Percentiles rank a stretch among this genome's conserved stretches.
Evolutionary conservation across 306 rosid genomes (phyloP).

Genomic region (Albizia julibrissin): DNA sequence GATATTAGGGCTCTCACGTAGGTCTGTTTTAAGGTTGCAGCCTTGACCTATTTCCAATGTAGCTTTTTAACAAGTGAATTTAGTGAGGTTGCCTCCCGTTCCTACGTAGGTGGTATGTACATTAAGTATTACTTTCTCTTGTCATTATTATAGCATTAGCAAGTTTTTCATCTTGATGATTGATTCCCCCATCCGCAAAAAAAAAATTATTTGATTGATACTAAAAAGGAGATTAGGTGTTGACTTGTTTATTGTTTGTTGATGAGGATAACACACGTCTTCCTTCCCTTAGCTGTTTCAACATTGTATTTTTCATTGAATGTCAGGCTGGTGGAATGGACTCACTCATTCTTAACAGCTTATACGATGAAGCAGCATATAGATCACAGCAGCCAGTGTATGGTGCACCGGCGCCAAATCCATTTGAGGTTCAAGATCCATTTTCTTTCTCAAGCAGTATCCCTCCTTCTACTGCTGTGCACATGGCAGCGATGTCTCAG

Average conservation of each 20-base stretch:
- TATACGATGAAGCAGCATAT: slow-evolving; percentile 91
- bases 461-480: slow-evolving; percentile 71
- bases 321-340: slow-evolving; percentile 97
- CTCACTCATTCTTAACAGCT: slow-evolving; percentile 83
- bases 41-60: background rate
- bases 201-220: background rate
- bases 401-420: slow-evolving; percentile 93
- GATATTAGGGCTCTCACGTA: background rate
- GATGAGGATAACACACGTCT: background rate
- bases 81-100: background rate
- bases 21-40: background rate
- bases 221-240: background rate
- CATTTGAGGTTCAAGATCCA: slow-evolving; percentile 91
- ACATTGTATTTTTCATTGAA: slow-evolving; percentile 24
- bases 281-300: slow-evolving; percentile 21
- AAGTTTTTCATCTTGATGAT: background rate
- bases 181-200: background rate
- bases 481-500: slow-evolving; percentile 72
- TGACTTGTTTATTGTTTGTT: background rate
- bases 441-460: slow-evolving; percentile 69
- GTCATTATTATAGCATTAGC: background rate
- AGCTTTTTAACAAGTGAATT: background rate
- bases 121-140: background rate
- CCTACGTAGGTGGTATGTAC: background rate
- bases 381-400: slow-evolving; percentile 91